Base-by-base conservation (phyloP, 2,329 filamentous ascomycete genomes). In the Kalmusia sp. region DNA sequence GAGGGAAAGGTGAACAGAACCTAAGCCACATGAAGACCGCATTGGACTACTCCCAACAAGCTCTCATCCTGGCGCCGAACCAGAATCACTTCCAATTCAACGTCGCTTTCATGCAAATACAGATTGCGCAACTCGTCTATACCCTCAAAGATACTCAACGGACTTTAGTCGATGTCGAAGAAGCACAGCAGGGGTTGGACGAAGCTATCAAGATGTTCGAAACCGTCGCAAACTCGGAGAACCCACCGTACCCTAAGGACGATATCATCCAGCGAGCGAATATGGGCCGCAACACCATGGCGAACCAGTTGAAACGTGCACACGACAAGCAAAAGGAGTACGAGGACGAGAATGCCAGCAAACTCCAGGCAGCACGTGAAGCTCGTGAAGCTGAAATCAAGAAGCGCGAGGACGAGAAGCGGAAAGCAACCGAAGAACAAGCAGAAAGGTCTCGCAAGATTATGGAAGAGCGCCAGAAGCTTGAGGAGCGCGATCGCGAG, bases 1-100 rank as follows among this genome's bases (percentile, higher is more conserved):
- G 88, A 74, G 93, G 89, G 25, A 89, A 90, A 62, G 80, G 84
- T 52, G 88, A 91, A 65, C 83, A 84, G 68, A 85, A 77, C 57
- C 72, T 88, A 22, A 70, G 80, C n/a, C 81, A 83, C 11, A 85
- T 86, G 77, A 87, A 87, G 68, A 85, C 81, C 25, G 82, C 85
- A 2, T 77, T 90, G 27, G 84, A 87, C 34, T 87, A 86, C 64
- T 84, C 86, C 12, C 79, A 82, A 54, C 83, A 83, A 84, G 92
- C 93, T 22, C 84, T 96, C 15, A 84, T 87, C 50, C 84, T 90
- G 49, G 87, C 90, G 1, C 90, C 92, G 0, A 90, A 95, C 4
- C 91, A 96, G 65, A 83, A 93, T 25, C 92, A 96, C 75, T 91
- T 95, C 74, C 92, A 95, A 73, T 99, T 99, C 83, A 99, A 99